phyloP scores from a whole-genome alignment of 2,329 filamentous ascomycete genomes.

The Fusarium fracticaudum region DNA sequence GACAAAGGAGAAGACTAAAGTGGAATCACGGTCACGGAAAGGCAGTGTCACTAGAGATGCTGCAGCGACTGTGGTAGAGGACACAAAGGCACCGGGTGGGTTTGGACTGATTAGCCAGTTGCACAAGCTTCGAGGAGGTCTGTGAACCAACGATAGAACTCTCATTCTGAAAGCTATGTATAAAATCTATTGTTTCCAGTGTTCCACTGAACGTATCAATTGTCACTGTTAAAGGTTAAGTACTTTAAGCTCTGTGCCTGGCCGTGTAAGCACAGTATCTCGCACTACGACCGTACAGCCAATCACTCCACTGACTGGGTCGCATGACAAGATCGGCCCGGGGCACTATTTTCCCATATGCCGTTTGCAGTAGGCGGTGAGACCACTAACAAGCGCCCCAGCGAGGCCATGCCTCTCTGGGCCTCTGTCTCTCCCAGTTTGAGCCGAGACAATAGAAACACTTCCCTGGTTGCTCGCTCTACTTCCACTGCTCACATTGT shows the following conservation, averaged over 20 bases:
- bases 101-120: slow-evolving; percentile 71
- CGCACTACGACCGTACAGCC: not conserved
- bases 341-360: slow-evolving; percentile 26
- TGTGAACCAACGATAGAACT: slow-evolving; percentile 46
- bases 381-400: slow-evolving; percentile 13
- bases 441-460: slow-evolving; percentile 27
- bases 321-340: slow-evolving; percentile 8
- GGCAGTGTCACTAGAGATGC: slow-evolving; percentile 46
- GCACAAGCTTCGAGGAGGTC: slow-evolving; percentile 66
- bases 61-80: slow-evolving; percentile 44
- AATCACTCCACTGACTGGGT: slow-evolving; percentile 19
- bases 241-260: not conserved
- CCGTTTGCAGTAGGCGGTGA: slow-evolving; percentile 41
- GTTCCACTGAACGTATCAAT: not conserved
- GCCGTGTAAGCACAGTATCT: slow-evolving; percentile 9
- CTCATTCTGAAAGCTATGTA: not conserved
- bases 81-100: slow-evolving; percentile 58
- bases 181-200: not conserved
- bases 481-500: not conserved
- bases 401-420: slow-evolving; percentile 36
- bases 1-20: slow-evolving; percentile 49
- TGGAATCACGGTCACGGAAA: slow-evolving; percentile 50
- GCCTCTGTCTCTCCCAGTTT: slow-evolving; percentile 14
- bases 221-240: not conserved
- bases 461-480: not conserved